Percentiles rank a stretch among this genome's conserved stretches.
phyloP scores from a whole-genome alignment of 805 yeast genomes.

The Teunomyces atbi region DNA sequence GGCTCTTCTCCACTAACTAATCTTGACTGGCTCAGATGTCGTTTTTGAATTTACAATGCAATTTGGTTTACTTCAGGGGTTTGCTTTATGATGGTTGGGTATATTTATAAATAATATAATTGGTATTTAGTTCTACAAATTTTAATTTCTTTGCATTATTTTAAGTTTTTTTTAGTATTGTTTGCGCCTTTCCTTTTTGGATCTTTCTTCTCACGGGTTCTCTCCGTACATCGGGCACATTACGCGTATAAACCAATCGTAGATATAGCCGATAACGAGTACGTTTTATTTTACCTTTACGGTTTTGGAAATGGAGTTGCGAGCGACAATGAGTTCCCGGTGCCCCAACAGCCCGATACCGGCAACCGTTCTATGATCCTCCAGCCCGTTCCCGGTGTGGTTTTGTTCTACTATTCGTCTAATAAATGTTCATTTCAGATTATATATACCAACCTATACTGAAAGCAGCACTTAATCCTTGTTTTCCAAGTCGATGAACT shows the following conservation, averaged over 20 bases:
- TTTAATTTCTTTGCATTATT: not conserved
- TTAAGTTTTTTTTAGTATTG: not conserved
- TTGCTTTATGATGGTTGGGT: not conserved
- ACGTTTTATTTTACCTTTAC: too few relatives aligned
- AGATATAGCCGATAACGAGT: not conserved
- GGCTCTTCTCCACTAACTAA: conserved; percentile 11
- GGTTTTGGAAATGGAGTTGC: too few relatives aligned
- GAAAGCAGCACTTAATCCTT: conserved; percentile 6
- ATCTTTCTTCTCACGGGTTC: too few relatives aligned
- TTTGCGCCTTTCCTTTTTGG: not conserved
- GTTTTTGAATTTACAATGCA: not conserved
- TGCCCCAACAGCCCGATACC: not conserved
- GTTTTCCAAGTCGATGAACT: conserved; percentile 35
- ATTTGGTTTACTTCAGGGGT: not conserved
- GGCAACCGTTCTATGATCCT: not conserved
- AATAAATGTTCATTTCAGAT: conserved; percentile 3
- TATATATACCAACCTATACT: not conserved
- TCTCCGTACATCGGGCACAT: not conserved
- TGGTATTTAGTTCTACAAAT: not conserved
- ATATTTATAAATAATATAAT: not conserved
- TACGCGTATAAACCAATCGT: not conserved
- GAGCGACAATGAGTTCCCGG: not conserved
- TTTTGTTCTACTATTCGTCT: not conserved
- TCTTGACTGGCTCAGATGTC: not conserved
- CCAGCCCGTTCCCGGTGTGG: too few relatives aligned